Evolutionary conservation across 2,329 filamentous ascomycete genomes (phyloP), one percentile per base, ranked within the genome.

Genomic region (Penicillium freii): DNA sequence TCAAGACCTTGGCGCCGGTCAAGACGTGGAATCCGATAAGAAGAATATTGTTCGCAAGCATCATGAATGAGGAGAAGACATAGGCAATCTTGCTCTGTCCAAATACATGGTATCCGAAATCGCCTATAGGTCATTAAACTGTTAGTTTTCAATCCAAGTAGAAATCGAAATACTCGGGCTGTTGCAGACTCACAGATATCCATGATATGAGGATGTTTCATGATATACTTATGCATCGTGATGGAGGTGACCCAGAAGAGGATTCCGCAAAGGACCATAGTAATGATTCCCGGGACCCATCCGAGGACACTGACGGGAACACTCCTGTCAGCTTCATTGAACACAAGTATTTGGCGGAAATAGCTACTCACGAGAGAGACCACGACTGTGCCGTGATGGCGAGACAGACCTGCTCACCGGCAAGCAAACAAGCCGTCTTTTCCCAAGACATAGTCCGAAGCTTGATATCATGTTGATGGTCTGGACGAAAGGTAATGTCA

Each of bases 371-470:
- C 75, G 75, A 78, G 13, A 81, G 72, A 29, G 78, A 80, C 79
- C 79, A 81, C 7, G 78, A 74, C 62, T 81, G 79, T 31, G 79
- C 79, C 79, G 81, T 81, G 61, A 81, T 81, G 29, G 79, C 79
- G 5, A 81, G 68, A 66, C 79, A 81, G 36, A 81, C 78, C 65
- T 81, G 79, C 45, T 81, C 79, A 36, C 79, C 79, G 11, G 67
- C 70, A 6, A 81, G 74, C 36, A 81, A 66, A 72, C 77, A 80
- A 8, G 79, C 78, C 1, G 78, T 78, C 64, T 81, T 81, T 60
- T 81, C 78, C 80, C 80, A 82, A 33, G 78, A 76, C 79, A 81
- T 81, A 0, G 78, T 81, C n/a, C 80, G 74, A 13, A 82, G 75
- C 63, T 80, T 76, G 69, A 82, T 82, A 4, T 81, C 80, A 64